phyloP scores from a whole-genome alignment of 2,329 filamentous ascomycete genomes.

The Xylariaceae sp. region DNA sequence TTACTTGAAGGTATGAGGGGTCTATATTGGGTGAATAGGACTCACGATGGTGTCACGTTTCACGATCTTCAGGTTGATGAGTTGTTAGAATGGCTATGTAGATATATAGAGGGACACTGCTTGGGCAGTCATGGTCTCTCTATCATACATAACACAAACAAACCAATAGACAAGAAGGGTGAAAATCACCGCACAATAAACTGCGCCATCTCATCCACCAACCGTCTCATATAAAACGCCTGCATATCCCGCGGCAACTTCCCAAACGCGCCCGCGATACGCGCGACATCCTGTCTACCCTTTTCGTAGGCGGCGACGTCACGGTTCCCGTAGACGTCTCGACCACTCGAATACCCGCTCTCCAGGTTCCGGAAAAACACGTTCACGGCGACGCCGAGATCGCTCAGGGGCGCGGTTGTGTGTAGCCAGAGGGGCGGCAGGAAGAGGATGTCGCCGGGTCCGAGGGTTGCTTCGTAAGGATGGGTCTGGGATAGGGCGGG shows the following conservation, averaged over 20 bases:
- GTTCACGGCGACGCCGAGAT: slow-evolving; percentile 74
- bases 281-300: slow-evolving; percentile 65
- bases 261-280: slow-evolving; percentile 59
- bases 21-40: background rate
- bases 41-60: background rate
- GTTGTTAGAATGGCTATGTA: background rate
- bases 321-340: slow-evolving; percentile 83
- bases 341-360: slow-evolving; percentile 63
- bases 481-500: slow-evolving; percentile 44
- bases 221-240: slow-evolving; percentile 68
- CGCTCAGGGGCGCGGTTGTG: slow-evolving; percentile 56
- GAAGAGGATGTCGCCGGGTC: slow-evolving; percentile 71
- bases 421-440: slow-evolving; percentile 83
- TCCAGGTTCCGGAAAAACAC: slow-evolving; percentile 76
- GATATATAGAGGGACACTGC: background rate
- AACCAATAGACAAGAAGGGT: too few relatives aligned
- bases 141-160: too few relatives aligned
- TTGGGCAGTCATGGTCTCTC: too few relatives aligned
- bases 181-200: slow-evolving; percentile 16
- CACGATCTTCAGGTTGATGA: background rate
- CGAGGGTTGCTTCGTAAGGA: slow-evolving; percentile 61
- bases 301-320: slow-evolving; percentile 83
- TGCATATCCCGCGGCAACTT: slow-evolving; percentile 60
- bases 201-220: slow-evolving; percentile 60
- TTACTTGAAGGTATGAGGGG: background rate